Evolutionary conservation across 345 rosid genomes (phyloP), one percentile per base, ranked within the genome.

Genomic region (Eutrema yunnanense): DNA sequence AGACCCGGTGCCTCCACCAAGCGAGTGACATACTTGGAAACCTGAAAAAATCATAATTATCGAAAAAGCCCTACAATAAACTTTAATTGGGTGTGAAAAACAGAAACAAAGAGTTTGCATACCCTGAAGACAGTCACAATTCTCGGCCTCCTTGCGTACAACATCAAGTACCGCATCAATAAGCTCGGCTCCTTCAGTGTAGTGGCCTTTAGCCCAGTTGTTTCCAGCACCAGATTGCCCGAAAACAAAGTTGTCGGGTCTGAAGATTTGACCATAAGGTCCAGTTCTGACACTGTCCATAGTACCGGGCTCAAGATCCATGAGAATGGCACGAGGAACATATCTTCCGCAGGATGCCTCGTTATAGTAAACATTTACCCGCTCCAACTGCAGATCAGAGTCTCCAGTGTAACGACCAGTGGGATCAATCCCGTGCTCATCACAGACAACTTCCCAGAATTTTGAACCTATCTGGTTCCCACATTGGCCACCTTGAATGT

Each of bases 131-230:
- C 95, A 86, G 67, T 86, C 95, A 36, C 95, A 88, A 22, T 86
- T 88, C 83, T 88, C 91, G 26, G 91, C 89, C 67, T 88, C 91
- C 73, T 86, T 88, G 77, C 91, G 85, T 3, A 88, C 94, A 50
- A 88, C 91, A 68, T 88, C 91, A 6, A 88, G 85, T 2, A 88
- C 88, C 0, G 94, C 86, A 50, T 88, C 91, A 62, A 88, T 86
- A 76, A 88, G 82, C 80, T 88, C 95, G 1, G 95, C 91, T n/a
- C 95, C 95, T 61, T 88, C 91, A 3, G 95, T 86, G 60, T 88
- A 88, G 34, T 88, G 95, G n/a, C 95, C 95, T 71, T 88, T 88
- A 44, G 95, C 95, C 91, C 91, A 88, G 81, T 88, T 88, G 70
- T 88, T 86, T 22, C 95, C 91, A 2, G 91, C 95, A 34, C 95